A percentile compares a stretch with the other conserved stretches of the same genome.
Evolutionary conservation across 306 rosid species (phyloP).

Genomic region (Spatholobus suberectus): DNA sequence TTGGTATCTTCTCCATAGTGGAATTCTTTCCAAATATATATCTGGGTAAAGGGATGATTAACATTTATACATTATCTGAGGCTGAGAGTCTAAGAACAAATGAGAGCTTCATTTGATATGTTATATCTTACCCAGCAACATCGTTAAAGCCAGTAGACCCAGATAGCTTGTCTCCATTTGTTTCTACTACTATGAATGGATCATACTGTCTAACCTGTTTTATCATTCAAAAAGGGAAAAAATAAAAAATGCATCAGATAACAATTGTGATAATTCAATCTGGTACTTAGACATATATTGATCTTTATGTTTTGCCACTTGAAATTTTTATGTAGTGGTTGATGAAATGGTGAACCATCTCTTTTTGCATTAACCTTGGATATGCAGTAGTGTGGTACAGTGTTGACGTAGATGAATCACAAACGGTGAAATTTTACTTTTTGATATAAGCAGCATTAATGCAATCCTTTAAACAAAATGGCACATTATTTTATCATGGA

Average conservation of each 20-base stretch:
- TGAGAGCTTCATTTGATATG: neutral
- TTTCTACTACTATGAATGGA: conserved; percentile 78
- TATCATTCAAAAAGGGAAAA: neutral
- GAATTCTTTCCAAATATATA: conserved; percentile 95
- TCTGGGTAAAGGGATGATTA: conserved; percentile 43
- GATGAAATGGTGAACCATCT: neutral
- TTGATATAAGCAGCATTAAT: neutral
- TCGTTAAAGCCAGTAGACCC: conserved; percentile 82
- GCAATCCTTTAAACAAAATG: neutral
- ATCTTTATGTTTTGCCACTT: conserved; percentile 12
- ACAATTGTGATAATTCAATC: neutral
- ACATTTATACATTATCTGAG: conserved; percentile 18
- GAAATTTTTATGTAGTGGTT: neutral
- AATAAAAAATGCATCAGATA: neutral
- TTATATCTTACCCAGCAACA: conserved; percentile 75
- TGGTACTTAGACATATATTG: neutral
- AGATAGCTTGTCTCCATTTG: conserved; percentile 79
- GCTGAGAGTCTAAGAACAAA: conserved; percentile 7
- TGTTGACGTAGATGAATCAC: neutral
- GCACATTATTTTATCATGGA: neutral
- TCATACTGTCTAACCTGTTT: conserved; percentile 79
- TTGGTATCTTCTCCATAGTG: conserved; percentile 73
- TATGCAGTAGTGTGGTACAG: neutral
- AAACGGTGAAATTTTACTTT: neutral
- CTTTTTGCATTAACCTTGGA: neutral